Percentiles rank a stretch among this genome's conserved stretches.
These are phyloP conservation scores for Cladophialophora exuberans DNA, from an alignment of 2,329 filamentous ascomycete genomes.

Conservation along the genomic window DNA sequence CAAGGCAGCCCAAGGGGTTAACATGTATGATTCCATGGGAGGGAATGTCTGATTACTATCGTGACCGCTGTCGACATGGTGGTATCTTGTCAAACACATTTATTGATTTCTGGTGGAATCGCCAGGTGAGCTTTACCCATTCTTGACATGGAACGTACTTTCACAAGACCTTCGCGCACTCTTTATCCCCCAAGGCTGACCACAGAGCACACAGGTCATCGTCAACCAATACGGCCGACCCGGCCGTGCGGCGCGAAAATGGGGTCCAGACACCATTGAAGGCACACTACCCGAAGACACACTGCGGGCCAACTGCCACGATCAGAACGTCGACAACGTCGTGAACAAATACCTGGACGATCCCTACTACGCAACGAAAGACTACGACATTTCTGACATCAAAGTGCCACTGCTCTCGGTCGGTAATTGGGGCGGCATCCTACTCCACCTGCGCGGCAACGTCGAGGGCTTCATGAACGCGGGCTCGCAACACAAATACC, in stretches of 20 bases:
- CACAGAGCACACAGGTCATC: slow-evolving; percentile 50
- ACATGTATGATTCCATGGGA: slow-evolving; percentile 60
- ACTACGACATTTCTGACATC: slow-evolving; percentile 68
- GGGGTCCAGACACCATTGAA: slow-evolving; percentile 53
- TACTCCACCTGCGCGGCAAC: slow-evolving; percentile 70
- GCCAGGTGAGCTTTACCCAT: slow-evolving; percentile 13
- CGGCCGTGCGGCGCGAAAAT: slow-evolving; percentile 54
- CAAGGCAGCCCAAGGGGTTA: slow-evolving; percentile 55
- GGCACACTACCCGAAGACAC: slow-evolving; percentile 43
- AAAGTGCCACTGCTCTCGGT: slow-evolving; percentile 69
- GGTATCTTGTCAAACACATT: slow-evolving; percentile 64
- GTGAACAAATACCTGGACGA: slow-evolving; percentile 64
- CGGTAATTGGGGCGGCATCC: slow-evolving; percentile 72
- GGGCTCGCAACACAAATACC: slow-evolving; percentile 68
- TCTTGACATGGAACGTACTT: too few relatives aligned
- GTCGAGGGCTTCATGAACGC: slow-evolving; percentile 65
- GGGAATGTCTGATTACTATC: slow-evolving; percentile 60
- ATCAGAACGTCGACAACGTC: slow-evolving; percentile 51
- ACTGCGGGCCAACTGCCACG: slow-evolving; percentile 41
- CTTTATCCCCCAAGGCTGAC: too few relatives aligned
- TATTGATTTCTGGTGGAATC: slow-evolving; percentile 58
- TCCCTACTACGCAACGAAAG: slow-evolving; percentile 65
- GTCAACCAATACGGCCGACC: slow-evolving; percentile 69
- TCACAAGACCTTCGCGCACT: neutral
- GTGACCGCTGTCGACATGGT: slow-evolving; percentile 63